A percentile compares a stretch with the other conserved stretches of the same genome.
These are phyloP conservation scores for Zasmidium citrigriseum DNA, from an alignment of 2,329 filamentous ascomycete species.

Conservation along the genomic window DNA sequence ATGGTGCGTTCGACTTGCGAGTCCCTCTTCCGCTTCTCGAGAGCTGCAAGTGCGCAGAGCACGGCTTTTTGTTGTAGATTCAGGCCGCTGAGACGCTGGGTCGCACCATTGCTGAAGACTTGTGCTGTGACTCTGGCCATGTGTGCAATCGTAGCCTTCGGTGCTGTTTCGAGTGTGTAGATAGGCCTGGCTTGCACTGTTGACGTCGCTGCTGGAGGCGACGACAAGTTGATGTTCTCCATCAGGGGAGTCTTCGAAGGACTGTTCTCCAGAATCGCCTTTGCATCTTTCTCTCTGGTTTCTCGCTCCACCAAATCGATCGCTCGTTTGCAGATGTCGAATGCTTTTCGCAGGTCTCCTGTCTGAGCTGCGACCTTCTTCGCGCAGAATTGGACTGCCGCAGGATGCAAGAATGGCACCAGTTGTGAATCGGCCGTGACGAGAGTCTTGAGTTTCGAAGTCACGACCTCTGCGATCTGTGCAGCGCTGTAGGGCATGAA, in stretches of 20 bases:
- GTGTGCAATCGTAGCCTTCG: slow-evolving; percentile 84
- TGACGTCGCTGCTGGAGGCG: slow-evolving; percentile 48
- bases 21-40: slow-evolving; percentile 74
- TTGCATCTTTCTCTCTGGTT: slow-evolving; percentile 71
- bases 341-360: slow-evolving; percentile 90
- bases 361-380: slow-evolving; percentile 94
- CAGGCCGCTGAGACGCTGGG: slow-evolving; percentile 78
- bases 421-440: slow-evolving; percentile 39
- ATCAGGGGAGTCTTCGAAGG: slow-evolving; percentile 76
- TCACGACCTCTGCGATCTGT: slow-evolving; percentile 87
- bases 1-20: slow-evolving; percentile 32
- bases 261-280: slow-evolving; percentile 53
- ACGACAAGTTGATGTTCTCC: slow-evolving; percentile 78
- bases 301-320: slow-evolving; percentile 88
- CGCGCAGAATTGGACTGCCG: slow-evolving; percentile 89
- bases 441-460: slow-evolving; percentile 74
- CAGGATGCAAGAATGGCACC: slow-evolving; percentile 88
- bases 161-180: slow-evolving; percentile 76
- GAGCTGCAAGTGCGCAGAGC: slow-evolving; percentile 80
- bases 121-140: slow-evolving; percentile 88
- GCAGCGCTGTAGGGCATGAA: slow-evolving; percentile 89
- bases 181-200: slow-evolving; percentile 36
- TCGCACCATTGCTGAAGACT: slow-evolving; percentile 85
- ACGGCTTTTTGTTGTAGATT: slow-evolving; percentile 97
- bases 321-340: slow-evolving; percentile 87